Conservation (phyloP, 2,329 filamentous ascomycete species). For the Exophiala viscosa region DNA sequence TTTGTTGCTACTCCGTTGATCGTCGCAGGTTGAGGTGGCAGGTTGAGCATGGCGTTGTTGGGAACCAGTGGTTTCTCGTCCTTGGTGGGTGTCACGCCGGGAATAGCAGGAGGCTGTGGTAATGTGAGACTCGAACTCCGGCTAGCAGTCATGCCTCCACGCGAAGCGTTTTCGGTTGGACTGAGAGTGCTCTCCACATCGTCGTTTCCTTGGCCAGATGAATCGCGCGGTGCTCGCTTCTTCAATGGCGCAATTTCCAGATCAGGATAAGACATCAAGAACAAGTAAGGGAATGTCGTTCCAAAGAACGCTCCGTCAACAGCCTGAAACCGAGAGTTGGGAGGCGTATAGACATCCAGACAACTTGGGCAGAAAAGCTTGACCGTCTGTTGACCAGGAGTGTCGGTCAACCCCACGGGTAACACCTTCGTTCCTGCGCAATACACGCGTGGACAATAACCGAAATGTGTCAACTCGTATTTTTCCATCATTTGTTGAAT, state of each 20-base stretch:
- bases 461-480: slow-evolving; percentile 95
- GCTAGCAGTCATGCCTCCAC: slow-evolving; percentile 23
- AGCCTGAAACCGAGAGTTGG: slow-evolving; percentile 94
- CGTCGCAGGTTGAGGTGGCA: slow-evolving; percentile 47
- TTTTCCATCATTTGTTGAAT: slow-evolving; percentile 99
- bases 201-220: slow-evolving; percentile 15
- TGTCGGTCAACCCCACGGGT: slow-evolving; percentile 89
- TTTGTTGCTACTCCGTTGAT: slow-evolving; percentile 84
- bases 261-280: slow-evolving; percentile 97
- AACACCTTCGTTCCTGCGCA: slow-evolving; percentile 88
- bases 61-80: slow-evolving; percentile 33
- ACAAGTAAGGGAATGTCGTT: slow-evolving; percentile 92
- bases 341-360: slow-evolving; percentile 93
- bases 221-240: slow-evolving; percentile 38
- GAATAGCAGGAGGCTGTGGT: slow-evolving; percentile 30
- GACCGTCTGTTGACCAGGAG: slow-evolving; percentile 93
- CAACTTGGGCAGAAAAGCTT: slow-evolving; percentile 98
- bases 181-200: slow-evolving; percentile 26
- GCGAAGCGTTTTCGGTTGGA: slow-evolving; percentile 26
- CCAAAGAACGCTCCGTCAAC: slow-evolving; percentile 98
- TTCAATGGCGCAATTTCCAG: slow-evolving; percentile 76
- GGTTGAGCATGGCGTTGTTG: slow-evolving; percentile 29
- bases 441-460: slow-evolving; percentile 87
- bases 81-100: slow-evolving; percentile 29
- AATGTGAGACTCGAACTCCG: slow-evolving; percentile 27